Evolutionary conservation across 2,329 filamentous ascomycete genomes (phyloP).

Genomic region (Sporothrix pallida): DNA sequence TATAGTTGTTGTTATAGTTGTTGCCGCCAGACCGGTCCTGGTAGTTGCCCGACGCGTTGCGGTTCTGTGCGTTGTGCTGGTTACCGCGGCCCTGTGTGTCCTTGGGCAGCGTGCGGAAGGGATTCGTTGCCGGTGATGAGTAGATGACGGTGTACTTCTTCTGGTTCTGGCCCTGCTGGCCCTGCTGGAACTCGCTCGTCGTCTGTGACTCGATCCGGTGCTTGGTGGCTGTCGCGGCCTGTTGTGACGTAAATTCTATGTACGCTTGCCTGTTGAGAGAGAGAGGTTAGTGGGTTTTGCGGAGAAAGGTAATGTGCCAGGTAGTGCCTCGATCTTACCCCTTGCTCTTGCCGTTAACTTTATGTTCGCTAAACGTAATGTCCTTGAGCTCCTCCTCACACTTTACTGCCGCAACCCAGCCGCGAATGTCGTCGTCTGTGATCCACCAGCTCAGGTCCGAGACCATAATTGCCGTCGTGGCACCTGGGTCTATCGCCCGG

Average conservation of each 20-base stretch:
- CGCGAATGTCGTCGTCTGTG: constrained; percentile 91
- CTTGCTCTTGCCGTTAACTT: constrained; percentile 98
- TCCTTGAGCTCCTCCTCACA: constrained; percentile 88
- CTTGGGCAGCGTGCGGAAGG: constrained; percentile 89
- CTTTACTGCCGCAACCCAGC: constrained; percentile 79
- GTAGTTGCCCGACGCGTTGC: constrained; percentile 56
- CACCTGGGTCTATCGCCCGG: constrained; percentile 62
- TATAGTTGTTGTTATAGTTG: constrained; percentile 55
- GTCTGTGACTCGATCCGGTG: constrained; percentile 73
- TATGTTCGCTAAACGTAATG: constrained; percentile 96
- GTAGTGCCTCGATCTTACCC: constrained; percentile 64
- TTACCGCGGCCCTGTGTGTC: constrained; percentile 74
- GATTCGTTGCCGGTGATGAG: constrained; percentile 77
- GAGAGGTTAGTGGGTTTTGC: constrained; percentile 28
- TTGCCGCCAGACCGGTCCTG: constrained; percentile 54
- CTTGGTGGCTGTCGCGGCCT: constrained; percentile 86
- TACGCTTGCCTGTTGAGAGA: constrained; percentile 68
- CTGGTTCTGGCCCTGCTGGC: constrained; percentile 53
- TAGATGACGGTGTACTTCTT: constrained; percentile 79
- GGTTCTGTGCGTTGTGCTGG: constrained; percentile 67
- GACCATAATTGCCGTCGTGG: constrained; percentile 76
- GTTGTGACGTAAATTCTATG: constrained; percentile 80
- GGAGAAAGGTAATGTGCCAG: not conserved
- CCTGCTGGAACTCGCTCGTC: constrained; percentile 57
- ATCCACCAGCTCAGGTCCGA: constrained; percentile 97